phyloP scores from a whole-genome alignment of 441 rosid genomes.

The Pelargonium australe region DNA sequence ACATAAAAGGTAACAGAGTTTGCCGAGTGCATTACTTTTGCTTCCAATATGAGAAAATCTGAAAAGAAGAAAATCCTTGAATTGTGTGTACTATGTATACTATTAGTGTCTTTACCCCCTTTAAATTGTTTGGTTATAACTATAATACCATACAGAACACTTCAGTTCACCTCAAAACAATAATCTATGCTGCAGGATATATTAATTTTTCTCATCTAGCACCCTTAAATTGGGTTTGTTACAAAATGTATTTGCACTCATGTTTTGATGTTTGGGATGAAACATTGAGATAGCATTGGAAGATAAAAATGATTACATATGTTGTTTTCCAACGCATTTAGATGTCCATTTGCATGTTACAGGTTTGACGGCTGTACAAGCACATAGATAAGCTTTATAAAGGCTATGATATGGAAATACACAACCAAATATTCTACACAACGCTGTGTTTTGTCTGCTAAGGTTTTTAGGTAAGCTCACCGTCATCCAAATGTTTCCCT shows the following conservation, averaged over 20 bases:
- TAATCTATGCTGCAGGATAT: neutral
- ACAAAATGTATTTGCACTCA: neutral
- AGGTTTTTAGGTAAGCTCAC: conserved; percentile 66
- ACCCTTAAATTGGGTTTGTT: neutral
- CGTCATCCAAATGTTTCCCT: conserved; percentile 1
- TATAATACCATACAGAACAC: neutral
- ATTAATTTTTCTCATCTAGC: neutral
- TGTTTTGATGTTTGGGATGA: neutral
- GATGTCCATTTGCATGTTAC: conserved; percentile 18
- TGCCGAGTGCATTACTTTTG: neutral
- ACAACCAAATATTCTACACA: conserved; percentile 95
- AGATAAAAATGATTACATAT: neutral
- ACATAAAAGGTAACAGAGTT: neutral
- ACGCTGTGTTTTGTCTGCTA: conserved; percentile 67
- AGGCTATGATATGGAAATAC: conserved; percentile 95
- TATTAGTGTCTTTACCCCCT: neutral
- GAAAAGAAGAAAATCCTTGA: neutral
- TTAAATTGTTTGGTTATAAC: neutral
- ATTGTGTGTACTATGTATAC: neutral
- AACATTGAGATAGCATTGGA: neutral
- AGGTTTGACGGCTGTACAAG: conserved; percentile 98
- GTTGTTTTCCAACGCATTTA: conserved; percentile 9
- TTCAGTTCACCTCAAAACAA: neutral
- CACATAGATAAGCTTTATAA: conserved; percentile 88
- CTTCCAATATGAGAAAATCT: neutral